Evolutionary conservation across 768 basidiomycete species (phyloP).

Genomic region (Mycena floridula): DNA sequence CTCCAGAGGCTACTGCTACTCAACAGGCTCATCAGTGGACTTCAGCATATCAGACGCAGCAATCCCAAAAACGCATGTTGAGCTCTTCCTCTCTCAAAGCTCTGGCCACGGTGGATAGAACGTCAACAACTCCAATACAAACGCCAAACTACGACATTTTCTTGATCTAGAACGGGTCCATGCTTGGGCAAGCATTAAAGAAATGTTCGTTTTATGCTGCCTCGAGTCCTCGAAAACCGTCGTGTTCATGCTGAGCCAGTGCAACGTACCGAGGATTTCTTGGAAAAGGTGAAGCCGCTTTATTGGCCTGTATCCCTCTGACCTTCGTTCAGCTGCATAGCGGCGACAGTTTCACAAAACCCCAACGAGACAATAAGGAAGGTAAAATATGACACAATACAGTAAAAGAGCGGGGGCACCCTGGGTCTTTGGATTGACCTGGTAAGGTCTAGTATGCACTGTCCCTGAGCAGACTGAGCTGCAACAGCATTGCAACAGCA

Average conservation of each 20-base stretch:
- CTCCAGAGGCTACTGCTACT: slow-evolving; percentile 35
- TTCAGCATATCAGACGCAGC: slow-evolving; percentile 33
- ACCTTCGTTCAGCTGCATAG: slow-evolving; percentile 43
- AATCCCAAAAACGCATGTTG: slow-evolving; percentile 49
- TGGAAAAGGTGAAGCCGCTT: slow-evolving; percentile 46
- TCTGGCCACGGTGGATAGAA: slow-evolving; percentile 89
- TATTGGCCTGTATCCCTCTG: background rate
- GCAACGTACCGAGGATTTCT: slow-evolving; percentile 70
- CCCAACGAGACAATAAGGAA: slow-evolving; percentile 39
- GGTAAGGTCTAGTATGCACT: too few species aligned
- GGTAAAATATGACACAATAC: slow-evolving; percentile 50
- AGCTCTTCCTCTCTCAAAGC: slow-evolving; percentile 67
- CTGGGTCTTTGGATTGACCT: too few species aligned
- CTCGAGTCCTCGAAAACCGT: slow-evolving; percentile 67
- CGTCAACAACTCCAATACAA: slow-evolving; percentile 87
- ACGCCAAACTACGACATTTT: slow-evolving; percentile 59
- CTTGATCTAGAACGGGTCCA: slow-evolving; percentile 64
- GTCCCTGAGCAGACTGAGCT: too few species aligned
- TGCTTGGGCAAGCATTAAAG: slow-evolving; percentile 50
- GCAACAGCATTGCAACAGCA: too few species aligned
- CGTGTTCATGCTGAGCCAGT: slow-evolving; percentile 59
- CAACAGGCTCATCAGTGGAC: slow-evolving; percentile 52
- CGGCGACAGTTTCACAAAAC: slow-evolving; percentile 37
- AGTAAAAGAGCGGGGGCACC: slow-evolving; percentile 33
- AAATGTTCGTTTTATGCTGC: slow-evolving; percentile 53